Conservation (phyloP, 1,284 basidiomycete genomes). For the Rhizoctonia solani region DNA sequence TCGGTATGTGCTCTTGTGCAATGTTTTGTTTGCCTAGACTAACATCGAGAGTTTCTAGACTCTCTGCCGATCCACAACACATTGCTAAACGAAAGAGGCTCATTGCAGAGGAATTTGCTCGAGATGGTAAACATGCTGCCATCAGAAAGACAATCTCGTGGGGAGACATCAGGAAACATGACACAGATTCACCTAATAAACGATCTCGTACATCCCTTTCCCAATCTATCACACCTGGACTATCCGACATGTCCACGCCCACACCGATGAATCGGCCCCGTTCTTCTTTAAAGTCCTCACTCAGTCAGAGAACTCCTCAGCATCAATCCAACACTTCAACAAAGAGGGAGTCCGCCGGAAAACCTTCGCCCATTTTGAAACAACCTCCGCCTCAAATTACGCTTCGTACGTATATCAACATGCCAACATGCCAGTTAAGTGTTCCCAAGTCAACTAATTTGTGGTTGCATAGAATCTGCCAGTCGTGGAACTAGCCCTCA, state of each 20-base stretch:
- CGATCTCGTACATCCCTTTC: not conserved
- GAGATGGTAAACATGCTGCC: not conserved
- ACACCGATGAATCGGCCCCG: conserved; percentile 1
- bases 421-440: too few species aligned
- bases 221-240: not conserved
- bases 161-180: not conserved
- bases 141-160: conserved; percentile 20
- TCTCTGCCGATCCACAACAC: not conserved
- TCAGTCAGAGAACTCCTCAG: not conserved
- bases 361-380: too few species aligned
- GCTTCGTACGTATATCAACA: too few species aligned
- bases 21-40: too few species aligned
- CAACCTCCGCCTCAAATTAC: too few species aligned
- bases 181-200: not conserved
- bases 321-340: not conserved
- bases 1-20: too few species aligned
- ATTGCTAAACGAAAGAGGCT: not conserved
- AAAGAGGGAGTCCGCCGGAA: not conserved
- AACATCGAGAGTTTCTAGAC: not conserved
- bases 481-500: not conserved
- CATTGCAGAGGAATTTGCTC: not conserved
- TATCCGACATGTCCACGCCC: conserved; percentile 15
- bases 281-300: not conserved
- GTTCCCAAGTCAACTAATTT: too few species aligned
- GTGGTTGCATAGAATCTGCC: too few species aligned